Evolutionary conservation across 176 grass and related monocot genomes (phyloP).

Genomic region (Carex littledalei): DNA sequence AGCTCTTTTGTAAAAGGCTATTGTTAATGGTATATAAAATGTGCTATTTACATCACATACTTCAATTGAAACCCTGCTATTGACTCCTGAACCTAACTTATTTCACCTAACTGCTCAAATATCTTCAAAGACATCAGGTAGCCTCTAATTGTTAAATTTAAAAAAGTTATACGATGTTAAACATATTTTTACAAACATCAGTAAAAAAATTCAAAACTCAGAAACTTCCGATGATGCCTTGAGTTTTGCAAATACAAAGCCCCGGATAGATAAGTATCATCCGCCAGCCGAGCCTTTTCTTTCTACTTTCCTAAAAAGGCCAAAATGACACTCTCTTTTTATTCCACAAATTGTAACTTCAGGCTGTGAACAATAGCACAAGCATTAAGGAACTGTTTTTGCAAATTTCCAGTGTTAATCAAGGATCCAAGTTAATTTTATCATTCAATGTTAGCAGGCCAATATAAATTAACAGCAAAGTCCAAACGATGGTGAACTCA

Average conservation of each 20-base stretch:
- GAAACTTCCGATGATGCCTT: not conserved
- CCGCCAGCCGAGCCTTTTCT: too few relatives aligned
- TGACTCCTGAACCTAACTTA: not conserved
- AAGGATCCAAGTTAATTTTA: not conserved
- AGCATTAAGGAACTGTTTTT: not conserved
- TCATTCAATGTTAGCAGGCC: not conserved
- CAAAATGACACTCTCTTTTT: too few relatives aligned
- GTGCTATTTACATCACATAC: not conserved
- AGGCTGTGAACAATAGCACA: not conserved
- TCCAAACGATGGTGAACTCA: not conserved
- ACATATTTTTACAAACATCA: not conserved
- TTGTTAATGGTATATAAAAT: not conserved
- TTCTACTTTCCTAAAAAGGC: too few relatives aligned
- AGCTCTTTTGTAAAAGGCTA: not conserved
- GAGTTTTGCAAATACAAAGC: not conserved
- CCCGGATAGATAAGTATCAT: too few relatives aligned
- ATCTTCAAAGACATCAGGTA: not conserved
- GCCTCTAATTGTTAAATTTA: not conserved
- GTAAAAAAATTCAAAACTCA: not conserved
- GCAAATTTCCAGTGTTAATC: not conserved
- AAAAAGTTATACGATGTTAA: not conserved
- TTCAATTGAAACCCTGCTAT: not conserved
- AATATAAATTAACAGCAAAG: not conserved
- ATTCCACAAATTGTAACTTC: not conserved
- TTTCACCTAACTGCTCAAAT: not conserved